Evolutionary conservation across 2,329 filamentous ascomycete species (phyloP).

Genomic region (Drechslera avenae): DNA sequence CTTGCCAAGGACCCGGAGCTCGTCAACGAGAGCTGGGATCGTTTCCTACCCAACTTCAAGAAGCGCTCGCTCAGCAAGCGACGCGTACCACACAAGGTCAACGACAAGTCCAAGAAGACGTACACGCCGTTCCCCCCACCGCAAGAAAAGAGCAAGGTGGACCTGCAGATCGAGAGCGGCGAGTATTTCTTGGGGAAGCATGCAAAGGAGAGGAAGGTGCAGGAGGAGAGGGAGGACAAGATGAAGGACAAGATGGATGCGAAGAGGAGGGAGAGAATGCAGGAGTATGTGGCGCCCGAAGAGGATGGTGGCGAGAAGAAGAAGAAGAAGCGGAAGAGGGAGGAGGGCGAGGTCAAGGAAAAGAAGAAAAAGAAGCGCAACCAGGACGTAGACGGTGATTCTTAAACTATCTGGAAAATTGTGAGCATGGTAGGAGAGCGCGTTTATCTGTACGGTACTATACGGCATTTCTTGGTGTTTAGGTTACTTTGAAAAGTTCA

Average conservation of each 20-base stretch:
- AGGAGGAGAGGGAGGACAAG: constrained; percentile 80
- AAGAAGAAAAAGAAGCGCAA: constrained; percentile 49
- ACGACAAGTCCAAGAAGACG: constrained; percentile 88
- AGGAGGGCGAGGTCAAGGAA: constrained; percentile 58
- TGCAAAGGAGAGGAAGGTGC: constrained; percentile 81
- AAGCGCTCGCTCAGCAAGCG: constrained; percentile 87
- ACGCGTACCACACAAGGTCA: constrained; percentile 80
- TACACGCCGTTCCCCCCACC: constrained; percentile 98
- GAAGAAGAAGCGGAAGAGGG: constrained; percentile 51
- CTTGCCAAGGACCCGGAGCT: constrained; percentile 87
- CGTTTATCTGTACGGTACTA: constrained; percentile 1
- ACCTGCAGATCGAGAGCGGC: constrained; percentile 95
- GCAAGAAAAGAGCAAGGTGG: constrained; percentile 98
- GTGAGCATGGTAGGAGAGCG: neutral
- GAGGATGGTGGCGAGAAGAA: constrained; percentile 67
- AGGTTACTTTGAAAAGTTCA: constrained; percentile 27
- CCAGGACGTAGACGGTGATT: constrained; percentile 34
- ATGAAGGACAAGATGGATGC: constrained; percentile 88
- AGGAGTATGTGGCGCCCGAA: constrained; percentile 85
- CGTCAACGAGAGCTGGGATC: constrained; percentile 88
- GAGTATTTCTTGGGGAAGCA: constrained; percentile 96
- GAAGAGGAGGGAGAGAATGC: constrained; percentile 81
- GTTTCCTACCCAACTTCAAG: constrained; percentile 97
- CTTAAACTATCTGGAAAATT: constrained; percentile 4
- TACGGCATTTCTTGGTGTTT: constrained; percentile 32